These are phyloP conservation scores for Trichoderma polysporum DNA, from an alignment of 2,329 filamentous ascomycete genomes.

Conservation along the genomic window DNA sequence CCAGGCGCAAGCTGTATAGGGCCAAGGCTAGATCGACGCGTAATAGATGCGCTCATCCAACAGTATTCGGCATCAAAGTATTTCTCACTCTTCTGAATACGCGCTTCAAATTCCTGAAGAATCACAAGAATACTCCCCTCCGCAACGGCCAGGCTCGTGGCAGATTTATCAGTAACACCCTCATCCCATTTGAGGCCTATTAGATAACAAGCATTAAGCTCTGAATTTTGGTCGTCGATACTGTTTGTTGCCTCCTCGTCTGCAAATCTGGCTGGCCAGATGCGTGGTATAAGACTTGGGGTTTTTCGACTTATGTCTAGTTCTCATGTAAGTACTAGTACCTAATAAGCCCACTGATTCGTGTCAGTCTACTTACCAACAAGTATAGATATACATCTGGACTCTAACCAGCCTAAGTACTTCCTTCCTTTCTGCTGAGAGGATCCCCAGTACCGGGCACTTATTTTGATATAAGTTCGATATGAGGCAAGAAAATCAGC, in stretches of 20 bases:
- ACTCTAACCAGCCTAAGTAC: conserved; percentile 64
- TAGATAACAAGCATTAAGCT: conserved; percentile 62
- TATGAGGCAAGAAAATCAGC: conserved; percentile 52
- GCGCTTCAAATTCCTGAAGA: conserved; percentile 49
- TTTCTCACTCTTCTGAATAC: conserved; percentile 45
- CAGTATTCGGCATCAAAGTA: conserved; percentile 50
- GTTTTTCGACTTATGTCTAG: conserved; percentile 57
- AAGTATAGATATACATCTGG: conserved; percentile 56
- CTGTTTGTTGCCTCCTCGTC: conserved; percentile 29
- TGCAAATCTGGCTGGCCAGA: conserved; percentile 64
- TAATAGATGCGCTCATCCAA: conserved; percentile 48
- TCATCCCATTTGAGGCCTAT: conserved; percentile 52
- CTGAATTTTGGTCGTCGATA: conserved; percentile 32
- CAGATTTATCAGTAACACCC: conserved; percentile 29
- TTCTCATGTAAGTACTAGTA: neutral
- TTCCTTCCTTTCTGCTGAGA: conserved; percentile 53
- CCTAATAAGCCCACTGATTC: neutral
- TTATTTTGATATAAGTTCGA: conserved; percentile 58
- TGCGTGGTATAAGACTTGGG: conserved; percentile 52
- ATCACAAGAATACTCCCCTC: conserved; percentile 45
- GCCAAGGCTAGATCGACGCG: conserved; percentile 40
- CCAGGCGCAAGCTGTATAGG: conserved; percentile 47
- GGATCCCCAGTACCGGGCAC: conserved; percentile 65
- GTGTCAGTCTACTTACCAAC: conserved; percentile 46
- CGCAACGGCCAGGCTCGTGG: conserved; percentile 42